Conservation (phyloP, 1,139 yeast genomes). For the Sugiyamaella paludigena region DNA sequence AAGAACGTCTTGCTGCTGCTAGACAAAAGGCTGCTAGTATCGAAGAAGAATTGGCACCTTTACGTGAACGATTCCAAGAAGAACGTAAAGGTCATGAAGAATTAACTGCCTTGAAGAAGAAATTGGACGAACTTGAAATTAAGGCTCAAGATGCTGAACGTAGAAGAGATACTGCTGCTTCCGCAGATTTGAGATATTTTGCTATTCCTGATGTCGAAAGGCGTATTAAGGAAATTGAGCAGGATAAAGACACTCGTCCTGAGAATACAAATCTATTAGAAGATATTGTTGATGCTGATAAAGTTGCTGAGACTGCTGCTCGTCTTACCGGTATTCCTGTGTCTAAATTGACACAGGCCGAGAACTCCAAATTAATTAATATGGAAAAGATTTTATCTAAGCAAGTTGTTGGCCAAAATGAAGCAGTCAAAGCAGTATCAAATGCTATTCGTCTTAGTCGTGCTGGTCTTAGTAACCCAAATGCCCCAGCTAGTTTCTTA, state of each 20-base stretch:
- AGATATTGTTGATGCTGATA: slow-evolving; percentile 90
- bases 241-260: slow-evolving; percentile 60
- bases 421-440: slow-evolving; percentile 94
- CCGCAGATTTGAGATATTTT: slow-evolving; percentile 92
- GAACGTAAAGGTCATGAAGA: slow-evolving; percentile 93
- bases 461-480: slow-evolving; percentile 94
- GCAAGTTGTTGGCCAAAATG: slow-evolving; percentile 92
- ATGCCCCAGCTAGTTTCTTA: slow-evolving; percentile 93
- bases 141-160: slow-evolving; percentile 97
- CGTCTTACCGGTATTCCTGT: slow-evolving; percentile 98
- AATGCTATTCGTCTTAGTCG: slow-evolving; percentile 90
- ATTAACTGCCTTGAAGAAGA: slow-evolving; percentile 82
- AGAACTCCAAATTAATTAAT: slow-evolving; percentile 84
- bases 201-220: slow-evolving; percentile 91
- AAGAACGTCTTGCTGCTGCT: slow-evolving; percentile 80
- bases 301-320: slow-evolving; percentile 96
- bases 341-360: slow-evolving; percentile 92
- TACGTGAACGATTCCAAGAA: slow-evolving; percentile 78
- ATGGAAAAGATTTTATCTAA: slow-evolving; percentile 86
- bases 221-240: slow-evolving; percentile 72
- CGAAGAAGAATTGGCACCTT: slow-evolving; percentile 81
- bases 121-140: slow-evolving; percentile 84
- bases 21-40: slow-evolving; percentile 75
- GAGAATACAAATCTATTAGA: slow-evolving; percentile 62
- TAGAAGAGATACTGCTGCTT: slow-evolving; percentile 89